phyloP scores from a whole-genome alignment of 306 rosid species.

The Cicer bijugum region DNA sequence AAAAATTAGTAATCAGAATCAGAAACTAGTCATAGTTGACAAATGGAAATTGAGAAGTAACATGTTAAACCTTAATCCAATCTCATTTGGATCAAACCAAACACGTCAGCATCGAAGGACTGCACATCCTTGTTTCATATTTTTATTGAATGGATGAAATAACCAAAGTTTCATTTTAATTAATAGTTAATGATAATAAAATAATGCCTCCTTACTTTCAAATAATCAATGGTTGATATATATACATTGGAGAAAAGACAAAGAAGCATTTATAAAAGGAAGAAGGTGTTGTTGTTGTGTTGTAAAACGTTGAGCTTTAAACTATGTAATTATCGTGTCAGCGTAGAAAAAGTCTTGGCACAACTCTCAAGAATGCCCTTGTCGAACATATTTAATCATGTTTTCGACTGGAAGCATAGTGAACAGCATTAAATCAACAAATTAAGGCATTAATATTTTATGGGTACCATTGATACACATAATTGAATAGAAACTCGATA shows the following conservation, averaged over 20 bases:
- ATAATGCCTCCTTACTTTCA: slow-evolving; percentile 6
- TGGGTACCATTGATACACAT: too few species aligned
- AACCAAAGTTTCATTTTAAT: not conserved
- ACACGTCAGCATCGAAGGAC: slow-evolving; percentile 26
- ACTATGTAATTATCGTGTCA: not conserved
- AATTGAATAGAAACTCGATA: too few species aligned
- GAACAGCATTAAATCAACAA: not conserved
- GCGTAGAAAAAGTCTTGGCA: not conserved
- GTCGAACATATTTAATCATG: not conserved
- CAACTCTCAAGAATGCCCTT: not conserved
- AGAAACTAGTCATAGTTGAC: slow-evolving; percentile 36
- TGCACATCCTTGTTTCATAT: not conserved
- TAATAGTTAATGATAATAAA: not conserved
- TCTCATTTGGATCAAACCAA: slow-evolving; percentile 24
- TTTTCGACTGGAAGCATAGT: not conserved
- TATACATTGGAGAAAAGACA: slow-evolving; percentile 7
- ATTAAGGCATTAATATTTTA: too few species aligned
- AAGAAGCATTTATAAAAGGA: slow-evolving; percentile 1
- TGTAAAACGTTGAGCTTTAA: slow-evolving; percentile 18
- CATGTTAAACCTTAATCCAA: slow-evolving; percentile 23
- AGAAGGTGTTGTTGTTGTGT: not conserved
- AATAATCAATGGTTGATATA: slow-evolving; percentile 7
- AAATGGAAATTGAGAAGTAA: not conserved
- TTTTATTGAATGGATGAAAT: slow-evolving; percentile 16
- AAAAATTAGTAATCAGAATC: not conserved